These are phyloP conservation scores for Gillenia trifoliata DNA, from an alignment of 306 rosid genomes.

Conservation along the genomic window DNA sequence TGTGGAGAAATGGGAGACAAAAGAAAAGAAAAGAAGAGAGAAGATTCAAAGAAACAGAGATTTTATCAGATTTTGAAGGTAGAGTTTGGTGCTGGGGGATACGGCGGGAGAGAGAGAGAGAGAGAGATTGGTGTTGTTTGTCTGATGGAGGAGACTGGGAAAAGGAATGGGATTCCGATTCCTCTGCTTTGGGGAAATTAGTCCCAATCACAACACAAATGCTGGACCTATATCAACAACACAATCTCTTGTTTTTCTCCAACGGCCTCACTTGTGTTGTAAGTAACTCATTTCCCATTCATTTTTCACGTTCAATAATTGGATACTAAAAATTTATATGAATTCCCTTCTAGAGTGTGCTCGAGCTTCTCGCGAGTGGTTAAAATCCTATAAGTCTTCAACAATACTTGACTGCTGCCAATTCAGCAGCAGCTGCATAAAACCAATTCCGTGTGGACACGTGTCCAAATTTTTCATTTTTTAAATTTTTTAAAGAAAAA, in stretches of 20 bases:
- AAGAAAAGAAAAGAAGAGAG: no score
- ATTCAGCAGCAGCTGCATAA: no score
- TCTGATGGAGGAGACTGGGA: slow-evolving; percentile 3
- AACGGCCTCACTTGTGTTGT: neutral
- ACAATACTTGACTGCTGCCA: no score
- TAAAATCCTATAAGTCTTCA: no score
- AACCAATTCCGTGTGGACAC: no score
- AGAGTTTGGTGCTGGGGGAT: neutral
- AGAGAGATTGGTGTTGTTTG: neutral
- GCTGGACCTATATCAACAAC: neutral
- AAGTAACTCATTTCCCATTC: neutral
- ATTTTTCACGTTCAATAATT: neutral
- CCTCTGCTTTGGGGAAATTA: slow-evolving; percentile 35
- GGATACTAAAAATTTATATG: neutral
- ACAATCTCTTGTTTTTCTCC: neutral
- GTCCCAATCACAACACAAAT: slow-evolving; percentile 11
- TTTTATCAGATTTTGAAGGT: no score
- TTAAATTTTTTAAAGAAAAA: no score
- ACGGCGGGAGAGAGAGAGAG: neutral
- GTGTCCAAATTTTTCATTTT: no score
- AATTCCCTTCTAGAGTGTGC: no score
- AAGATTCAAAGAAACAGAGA: no score
- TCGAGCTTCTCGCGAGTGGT: no score
- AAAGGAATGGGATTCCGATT: slow-evolving; percentile 24
- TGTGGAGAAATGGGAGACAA: no score